phyloP scores from a whole-genome alignment of 495 filamentous ascomycete species.

The Aspergillus kassunensis region DNA sequence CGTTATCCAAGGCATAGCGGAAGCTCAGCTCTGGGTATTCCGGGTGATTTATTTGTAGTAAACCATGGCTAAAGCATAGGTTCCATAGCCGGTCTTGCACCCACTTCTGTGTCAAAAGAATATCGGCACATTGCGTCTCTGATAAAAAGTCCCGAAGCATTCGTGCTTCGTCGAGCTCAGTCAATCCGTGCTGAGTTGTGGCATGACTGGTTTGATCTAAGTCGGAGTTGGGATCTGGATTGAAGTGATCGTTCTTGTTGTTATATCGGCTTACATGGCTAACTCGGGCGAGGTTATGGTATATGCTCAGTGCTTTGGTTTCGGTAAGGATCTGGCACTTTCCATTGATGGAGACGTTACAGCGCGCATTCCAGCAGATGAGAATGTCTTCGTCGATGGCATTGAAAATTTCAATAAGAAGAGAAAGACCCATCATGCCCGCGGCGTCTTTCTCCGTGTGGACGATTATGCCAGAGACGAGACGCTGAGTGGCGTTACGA shows the following conservation, averaged over 20 bases:
- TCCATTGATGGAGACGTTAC: slow-evolving; percentile 24
- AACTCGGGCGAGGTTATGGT: slow-evolving; percentile 33
- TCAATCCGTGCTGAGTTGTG: too few relatives aligned
- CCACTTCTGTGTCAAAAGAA: slow-evolving; percentile 75
- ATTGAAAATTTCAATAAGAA: slow-evolving; percentile 42
- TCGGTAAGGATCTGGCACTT: slow-evolving; percentile 35
- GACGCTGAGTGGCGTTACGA: background rate
- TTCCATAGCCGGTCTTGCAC: slow-evolving; percentile 81
- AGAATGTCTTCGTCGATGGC: slow-evolving; percentile 42
- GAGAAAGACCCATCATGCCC: slow-evolving; percentile 40
- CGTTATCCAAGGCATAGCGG: slow-evolving; percentile 66
- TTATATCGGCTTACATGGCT: slow-evolving; percentile 18
- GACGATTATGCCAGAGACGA: slow-evolving; percentile 40
- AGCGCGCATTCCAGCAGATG: slow-evolving; percentile 40
- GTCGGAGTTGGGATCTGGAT: slow-evolving; percentile 22
- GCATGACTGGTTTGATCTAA: too few relatives aligned
- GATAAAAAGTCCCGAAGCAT: slow-evolving; percentile 43
- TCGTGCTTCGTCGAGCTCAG: slow-evolving; percentile 25
- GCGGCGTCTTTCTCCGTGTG: slow-evolving; percentile 43
- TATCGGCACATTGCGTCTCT: slow-evolving; percentile 67
- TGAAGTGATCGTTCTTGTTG: background rate
- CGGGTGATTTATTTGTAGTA: slow-evolving; percentile 45
- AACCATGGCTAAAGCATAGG: slow-evolving; percentile 52
- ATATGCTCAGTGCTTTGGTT: slow-evolving; percentile 33
- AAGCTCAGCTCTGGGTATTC: slow-evolving; percentile 59